A percentile compares a stretch with the other conserved stretches of the same genome.
Conservation (phyloP, 2,329 filamentous ascomycete species). For the Tolypocladium inflatum region DNA sequence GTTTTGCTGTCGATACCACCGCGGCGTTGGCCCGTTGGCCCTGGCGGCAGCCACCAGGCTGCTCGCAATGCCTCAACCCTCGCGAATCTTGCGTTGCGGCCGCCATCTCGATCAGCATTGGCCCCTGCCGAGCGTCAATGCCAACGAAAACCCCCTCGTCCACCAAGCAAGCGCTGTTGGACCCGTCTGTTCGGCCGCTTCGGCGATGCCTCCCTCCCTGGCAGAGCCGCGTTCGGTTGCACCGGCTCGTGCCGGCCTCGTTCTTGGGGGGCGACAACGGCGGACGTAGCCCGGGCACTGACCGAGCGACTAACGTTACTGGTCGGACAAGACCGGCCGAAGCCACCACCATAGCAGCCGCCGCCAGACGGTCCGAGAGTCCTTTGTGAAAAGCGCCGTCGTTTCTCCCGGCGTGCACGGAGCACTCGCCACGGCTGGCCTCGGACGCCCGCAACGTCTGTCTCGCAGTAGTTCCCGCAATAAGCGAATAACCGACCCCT, state of each 20-base stretch:
- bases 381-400: not conserved
- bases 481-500: not conserved
- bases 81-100: not conserved
- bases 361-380: not conserved
- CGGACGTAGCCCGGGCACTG: not conserved
- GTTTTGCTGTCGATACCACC: not conserved
- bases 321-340: not conserved
- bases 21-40: not conserved
- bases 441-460: not conserved
- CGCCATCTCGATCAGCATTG: not conserved
- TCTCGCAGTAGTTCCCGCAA: not conserved
- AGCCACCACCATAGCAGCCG: not conserved
- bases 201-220: not conserved
- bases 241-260: not conserved
- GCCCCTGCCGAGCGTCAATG: not conserved
- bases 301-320: not conserved
- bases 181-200: not conserved
- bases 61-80: not conserved
- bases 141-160: not conserved
- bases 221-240: not conserved
- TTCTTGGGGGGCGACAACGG: not conserved
- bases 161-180: not conserved
- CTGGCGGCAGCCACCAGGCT: not conserved
- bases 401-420: not conserved
- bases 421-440: not conserved